phyloP scores from a whole-genome alignment of 2,329 filamentous ascomycete species.

The Phyllosticta capitalensis region DNA sequence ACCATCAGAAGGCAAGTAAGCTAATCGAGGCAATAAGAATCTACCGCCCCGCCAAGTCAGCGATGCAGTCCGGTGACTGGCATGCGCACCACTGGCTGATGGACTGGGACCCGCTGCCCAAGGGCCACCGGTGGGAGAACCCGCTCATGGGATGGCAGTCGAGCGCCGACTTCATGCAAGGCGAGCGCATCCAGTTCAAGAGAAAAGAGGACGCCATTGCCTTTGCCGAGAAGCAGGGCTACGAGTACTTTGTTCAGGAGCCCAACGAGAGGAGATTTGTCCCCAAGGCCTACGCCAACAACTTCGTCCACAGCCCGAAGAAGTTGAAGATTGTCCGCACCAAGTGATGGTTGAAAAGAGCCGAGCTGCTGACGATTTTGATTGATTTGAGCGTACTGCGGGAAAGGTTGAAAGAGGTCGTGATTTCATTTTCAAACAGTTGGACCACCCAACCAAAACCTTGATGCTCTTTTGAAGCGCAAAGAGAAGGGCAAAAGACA shows the following conservation, averaged over 20 bases:
- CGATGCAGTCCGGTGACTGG: conserved; percentile 90
- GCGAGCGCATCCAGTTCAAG: conserved; percentile 82
- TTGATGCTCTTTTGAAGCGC: not conserved
- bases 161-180: conserved; percentile 89
- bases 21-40: conserved; percentile 51
- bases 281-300: conserved; percentile 94
- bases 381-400: not conserved
- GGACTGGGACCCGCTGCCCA: conserved; percentile 92
- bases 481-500: not conserved
- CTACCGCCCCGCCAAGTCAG: conserved; percentile 84
- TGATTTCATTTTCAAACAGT: not conserved
- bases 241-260: conserved; percentile 98
- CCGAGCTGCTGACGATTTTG: not conserved
- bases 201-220: conserved; percentile 87
- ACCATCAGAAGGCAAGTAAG: conserved; percentile 12
- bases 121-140: conserved; percentile 98
- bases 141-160: conserved; percentile 98
- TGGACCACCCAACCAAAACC: not conserved
- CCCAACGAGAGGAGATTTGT: conserved; percentile 78
- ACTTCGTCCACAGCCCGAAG: conserved; percentile 76
- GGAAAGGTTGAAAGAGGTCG: not conserved
- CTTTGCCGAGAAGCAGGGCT: conserved; percentile 97
- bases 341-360: conserved; percentile 50
- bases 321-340: conserved; percentile 76
- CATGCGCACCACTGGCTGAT: conserved; percentile 81